Base-by-base conservation (phyloP, 2,329 filamentous ascomycete genomes). In the Aspergillus amoenus region DNA sequence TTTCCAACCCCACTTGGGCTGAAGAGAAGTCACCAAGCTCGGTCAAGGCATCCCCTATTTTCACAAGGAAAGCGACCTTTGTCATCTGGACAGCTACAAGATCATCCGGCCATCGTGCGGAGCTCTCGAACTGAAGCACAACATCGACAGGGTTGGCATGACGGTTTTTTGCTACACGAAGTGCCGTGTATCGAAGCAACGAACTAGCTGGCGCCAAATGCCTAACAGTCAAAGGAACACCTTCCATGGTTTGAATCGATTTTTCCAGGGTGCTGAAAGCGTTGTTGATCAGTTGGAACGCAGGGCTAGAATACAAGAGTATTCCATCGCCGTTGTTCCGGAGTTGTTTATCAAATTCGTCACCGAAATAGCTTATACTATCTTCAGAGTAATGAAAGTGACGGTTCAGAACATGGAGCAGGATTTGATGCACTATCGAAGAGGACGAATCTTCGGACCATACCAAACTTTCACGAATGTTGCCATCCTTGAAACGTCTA, bases 401-500 rank as follows among this genome's bases (percentile, higher is more conserved):
- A 5, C 84, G 81, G 34, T 81, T 78, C 12, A 96, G 76, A 17
- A 90, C 80, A 69, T 93, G 90, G 4, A 82, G 79, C 46, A 92
- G 78, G 57, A 97, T 94, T 64, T 96, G 91, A 67, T 91, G 84
- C 52, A 91, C 84, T 18, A 96, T 85, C 6, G 87, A 84, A 32
- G 81, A 78, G 1, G 85, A 78, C 1, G 83, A 79, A 54, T 84
- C 81, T 62, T 87, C 83, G 2, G 81, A 81, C 94, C 94, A 99
- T 18, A 96, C 88, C 30, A 97, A 79, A 68, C 90, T 96, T 73
- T 99, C 95, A 8, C 92, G 82, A 63, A 99, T 97, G 66, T 88
- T 93, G 21, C 94, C 94, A 68, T 97, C 92, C 67, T 93, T 95
- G 80, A 99, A 99, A 18, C 94, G 89, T 62, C 94, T 86, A 45